Conservation (phyloP, 306 rosid genomes). For the Citrullus amarus region DNA sequence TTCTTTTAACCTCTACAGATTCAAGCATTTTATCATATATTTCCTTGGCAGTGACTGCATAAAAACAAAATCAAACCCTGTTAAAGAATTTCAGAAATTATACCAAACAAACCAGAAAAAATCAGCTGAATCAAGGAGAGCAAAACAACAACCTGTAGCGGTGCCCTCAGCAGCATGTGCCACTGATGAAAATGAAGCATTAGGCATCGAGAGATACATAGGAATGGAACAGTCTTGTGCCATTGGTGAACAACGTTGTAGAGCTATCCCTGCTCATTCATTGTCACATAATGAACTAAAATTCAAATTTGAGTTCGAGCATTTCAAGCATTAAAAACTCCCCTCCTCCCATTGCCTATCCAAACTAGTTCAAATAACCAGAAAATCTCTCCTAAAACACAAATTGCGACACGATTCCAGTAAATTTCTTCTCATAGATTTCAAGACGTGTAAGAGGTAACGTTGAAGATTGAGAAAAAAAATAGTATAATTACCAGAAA, state of each 20-base stretch:
- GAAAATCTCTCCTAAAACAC: background rate
- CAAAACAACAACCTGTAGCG: conserved; percentile 44
- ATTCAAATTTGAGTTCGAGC: background rate
- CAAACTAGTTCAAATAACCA: background rate
- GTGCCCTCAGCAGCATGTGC: conserved; percentile 19
- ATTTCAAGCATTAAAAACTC: background rate
- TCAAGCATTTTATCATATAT: conserved; percentile 57
- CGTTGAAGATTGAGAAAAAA: background rate
- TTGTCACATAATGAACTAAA: background rate
- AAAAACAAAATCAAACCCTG: background rate
- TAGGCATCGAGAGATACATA: conserved; percentile 16
- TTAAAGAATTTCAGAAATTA: background rate
- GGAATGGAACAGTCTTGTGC: conserved; percentile 17
- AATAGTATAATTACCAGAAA: conserved; percentile 20
- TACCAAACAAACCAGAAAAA: background rate
- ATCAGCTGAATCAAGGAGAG: background rate
- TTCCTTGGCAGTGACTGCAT: conserved; percentile 69
- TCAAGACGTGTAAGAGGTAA: background rate
- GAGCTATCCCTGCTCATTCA: conserved; percentile 31
- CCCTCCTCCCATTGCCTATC: background rate
- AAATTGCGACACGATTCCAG: background rate
- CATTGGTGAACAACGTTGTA: conserved; percentile 8
- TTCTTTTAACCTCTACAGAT: conserved; percentile 48
- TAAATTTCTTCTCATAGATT: background rate
- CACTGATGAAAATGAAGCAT: conserved; percentile 38